These are phyloP conservation scores for Clonostachys rosea DNA, from an alignment of 2,329 filamentous ascomycete genomes.

Conservation along the genomic window DNA sequence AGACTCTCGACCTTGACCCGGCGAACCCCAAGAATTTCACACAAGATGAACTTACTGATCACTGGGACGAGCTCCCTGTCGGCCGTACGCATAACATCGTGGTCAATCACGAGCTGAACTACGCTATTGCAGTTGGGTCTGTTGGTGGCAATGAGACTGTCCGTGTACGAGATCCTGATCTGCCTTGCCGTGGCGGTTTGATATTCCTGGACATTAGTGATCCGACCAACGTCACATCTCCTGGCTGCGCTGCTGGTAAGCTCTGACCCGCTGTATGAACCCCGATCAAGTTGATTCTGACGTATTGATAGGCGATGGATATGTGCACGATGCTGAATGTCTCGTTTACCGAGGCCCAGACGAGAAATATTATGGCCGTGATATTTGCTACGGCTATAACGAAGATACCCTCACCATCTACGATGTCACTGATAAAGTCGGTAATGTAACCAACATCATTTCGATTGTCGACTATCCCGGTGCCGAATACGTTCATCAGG, in stretches of 20 bases:
- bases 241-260: conserved; percentile 34
- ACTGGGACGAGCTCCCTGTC: conserved; percentile 13
- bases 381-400: conserved; percentile 13
- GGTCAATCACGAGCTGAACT: conserved; percentile 36
- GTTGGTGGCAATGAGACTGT: conserved; percentile 22
- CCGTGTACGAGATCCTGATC: conserved; percentile 3
- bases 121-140: conserved; percentile 35
- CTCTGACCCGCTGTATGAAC: too few species aligned
- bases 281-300: too few species aligned
- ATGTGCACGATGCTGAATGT: conserved; percentile 49
- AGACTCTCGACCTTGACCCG: conserved; percentile 37
- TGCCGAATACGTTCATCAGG: conserved; percentile 51
- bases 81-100: conserved; percentile 50
- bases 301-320: conserved; percentile 30
- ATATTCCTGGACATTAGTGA: conserved; percentile 51
- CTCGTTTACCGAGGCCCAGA: conserved; percentile 46
- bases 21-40: conserved; percentile 23
- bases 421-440: conserved; percentile 41
- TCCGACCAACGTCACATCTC: conserved; percentile 41
- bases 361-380: conserved; percentile 29
- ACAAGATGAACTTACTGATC: conserved; percentile 20
- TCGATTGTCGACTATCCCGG: conserved; percentile 50
- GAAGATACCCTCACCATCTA: conserved; percentile 42
- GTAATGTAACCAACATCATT: conserved; percentile 32
- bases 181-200: conserved; percentile 38